Percentiles rank a stretch among this genome's conserved stretches.
These are phyloP conservation scores for Saxispiralis lemnorum DNA, from an alignment of 495 filamentous ascomycete species.

Conservation along the genomic window DNA sequence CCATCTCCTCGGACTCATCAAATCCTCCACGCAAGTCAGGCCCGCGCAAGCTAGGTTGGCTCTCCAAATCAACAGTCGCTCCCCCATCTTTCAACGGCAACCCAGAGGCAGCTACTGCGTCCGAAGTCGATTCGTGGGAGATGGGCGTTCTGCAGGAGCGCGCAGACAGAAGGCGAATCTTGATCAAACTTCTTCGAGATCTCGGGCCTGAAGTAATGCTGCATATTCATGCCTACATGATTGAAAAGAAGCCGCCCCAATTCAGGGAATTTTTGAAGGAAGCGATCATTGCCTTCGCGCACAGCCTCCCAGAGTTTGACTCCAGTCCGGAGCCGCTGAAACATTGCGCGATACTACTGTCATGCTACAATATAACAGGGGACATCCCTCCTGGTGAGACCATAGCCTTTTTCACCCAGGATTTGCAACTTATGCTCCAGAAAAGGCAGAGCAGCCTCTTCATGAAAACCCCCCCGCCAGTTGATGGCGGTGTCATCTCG, in stretches of 20 bases:
- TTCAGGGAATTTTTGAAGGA: too few species aligned
- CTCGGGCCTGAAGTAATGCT: neutral
- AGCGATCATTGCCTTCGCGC: too few species aligned
- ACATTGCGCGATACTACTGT: too few species aligned
- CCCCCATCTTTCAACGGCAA: neutral
- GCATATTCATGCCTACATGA: neutral
- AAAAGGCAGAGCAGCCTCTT: neutral
- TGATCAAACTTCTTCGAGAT: constrained; percentile 19
- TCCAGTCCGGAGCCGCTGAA: too few species aligned
- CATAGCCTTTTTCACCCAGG: neutral
- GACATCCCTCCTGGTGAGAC: too few species aligned
- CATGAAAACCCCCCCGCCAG: neutral
- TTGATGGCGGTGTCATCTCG: neutral
- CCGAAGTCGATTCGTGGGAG: constrained; percentile 15
- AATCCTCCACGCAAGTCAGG: neutral
- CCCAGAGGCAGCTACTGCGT: constrained; percentile 1
- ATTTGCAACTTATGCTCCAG: neutral
- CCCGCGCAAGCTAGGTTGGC: neutral
- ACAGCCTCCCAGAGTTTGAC: too few species aligned
- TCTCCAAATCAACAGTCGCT: too few species aligned
- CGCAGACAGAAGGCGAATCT: constrained; percentile 15
- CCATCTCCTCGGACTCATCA: constrained; percentile 4
- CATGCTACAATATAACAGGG: too few species aligned
- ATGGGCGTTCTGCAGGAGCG: constrained; percentile 10
- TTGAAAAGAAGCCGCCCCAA: too few species aligned